Percentiles rank a stretch among this genome's conserved stretches.
phyloP scores from a whole-genome alignment of 441 rosid species.

The Aleurites moluccanus region DNA sequence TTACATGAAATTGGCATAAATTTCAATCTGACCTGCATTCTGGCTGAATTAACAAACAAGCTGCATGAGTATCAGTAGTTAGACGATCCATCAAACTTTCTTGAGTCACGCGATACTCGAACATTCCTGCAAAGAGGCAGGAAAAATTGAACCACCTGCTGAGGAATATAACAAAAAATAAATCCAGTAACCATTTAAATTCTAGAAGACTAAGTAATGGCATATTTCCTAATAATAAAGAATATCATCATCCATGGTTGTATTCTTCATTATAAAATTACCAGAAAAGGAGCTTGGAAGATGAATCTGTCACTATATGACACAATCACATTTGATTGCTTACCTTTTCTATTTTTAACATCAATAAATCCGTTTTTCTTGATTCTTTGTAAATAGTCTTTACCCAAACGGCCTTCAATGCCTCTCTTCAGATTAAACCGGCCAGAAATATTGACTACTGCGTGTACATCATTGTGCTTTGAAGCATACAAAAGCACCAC shows the following conservation, averaged over 20 bases:
- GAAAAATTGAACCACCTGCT: neutral
- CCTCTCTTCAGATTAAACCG: constrained; percentile 71
- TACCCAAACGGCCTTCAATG: constrained; percentile 72
- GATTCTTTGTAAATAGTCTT: constrained; percentile 58
- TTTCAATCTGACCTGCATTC: constrained; percentile 58
- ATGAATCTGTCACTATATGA: neutral
- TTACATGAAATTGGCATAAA: neutral
- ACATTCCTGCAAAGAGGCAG: constrained; percentile 46
- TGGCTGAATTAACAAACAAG: constrained; percentile 52
- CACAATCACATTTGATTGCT: neutral
- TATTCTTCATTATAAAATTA: neutral
- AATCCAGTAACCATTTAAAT: neutral
- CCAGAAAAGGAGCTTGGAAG: neutral
- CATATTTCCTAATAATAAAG: neutral
- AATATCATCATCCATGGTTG: neutral
- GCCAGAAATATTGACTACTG: constrained; percentile 76
- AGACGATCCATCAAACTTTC: constrained; percentile 76
- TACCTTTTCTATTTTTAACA: constrained; percentile 65
- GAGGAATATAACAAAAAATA: neutral
- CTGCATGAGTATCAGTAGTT: constrained; percentile 49
- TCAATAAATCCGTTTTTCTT: constrained; percentile 63
- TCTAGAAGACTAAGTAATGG: neutral
- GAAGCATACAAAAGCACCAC: constrained; percentile 85
- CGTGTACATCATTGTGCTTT: constrained; percentile 58
- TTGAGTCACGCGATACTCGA: constrained; percentile 63